Percentiles rank a stretch among this genome's conserved stretches.
These are phyloP conservation scores for Spiromastix sp. DNA, from an alignment of 2,329 filamentous ascomycete genomes.

Conservation along the genomic window DNA sequence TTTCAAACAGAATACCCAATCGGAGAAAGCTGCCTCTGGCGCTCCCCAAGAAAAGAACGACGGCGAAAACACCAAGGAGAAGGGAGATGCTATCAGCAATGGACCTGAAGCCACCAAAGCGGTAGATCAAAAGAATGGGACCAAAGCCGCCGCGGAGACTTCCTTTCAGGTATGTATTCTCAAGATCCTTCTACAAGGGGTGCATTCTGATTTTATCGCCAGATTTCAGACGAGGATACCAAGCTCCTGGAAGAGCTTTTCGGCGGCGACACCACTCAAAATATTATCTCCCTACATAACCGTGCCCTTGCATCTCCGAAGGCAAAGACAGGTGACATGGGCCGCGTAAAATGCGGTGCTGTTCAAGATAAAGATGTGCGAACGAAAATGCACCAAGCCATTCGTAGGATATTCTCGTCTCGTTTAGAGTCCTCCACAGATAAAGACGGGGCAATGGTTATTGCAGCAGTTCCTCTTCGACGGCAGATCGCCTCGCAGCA, in stretches of 20 bases:
- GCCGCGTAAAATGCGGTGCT: constrained; percentile 40
- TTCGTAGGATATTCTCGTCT: constrained; percentile 72
- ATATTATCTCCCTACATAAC: constrained; percentile 46
- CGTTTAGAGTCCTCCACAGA: constrained; percentile 68
- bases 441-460: constrained; percentile 55
- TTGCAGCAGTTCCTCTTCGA: constrained; percentile 29
- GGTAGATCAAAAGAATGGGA: background rate
- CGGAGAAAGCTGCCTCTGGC: background rate
- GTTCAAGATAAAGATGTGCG: constrained; percentile 53
- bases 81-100: too few relatives aligned
- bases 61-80: constrained; percentile 4
- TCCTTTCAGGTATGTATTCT: too few relatives aligned
- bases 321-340: constrained; percentile 46
- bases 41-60: background rate
- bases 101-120: background rate
- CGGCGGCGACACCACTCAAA: constrained; percentile 37
- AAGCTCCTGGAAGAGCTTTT: constrained; percentile 38
- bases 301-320: constrained; percentile 44
- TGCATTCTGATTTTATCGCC: too few relatives aligned
- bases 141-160: background rate
- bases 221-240: constrained; percentile 33
- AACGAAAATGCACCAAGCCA: constrained; percentile 51
- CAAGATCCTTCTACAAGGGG: too few relatives aligned
- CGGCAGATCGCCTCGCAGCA: constrained; percentile 6
- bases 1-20: constrained; percentile 8